Percentiles rank a stretch among this genome's conserved stretches.
Conservation (phyloP, 2,329 filamentous ascomycete genomes). For the Monilinia polystroma region DNA sequence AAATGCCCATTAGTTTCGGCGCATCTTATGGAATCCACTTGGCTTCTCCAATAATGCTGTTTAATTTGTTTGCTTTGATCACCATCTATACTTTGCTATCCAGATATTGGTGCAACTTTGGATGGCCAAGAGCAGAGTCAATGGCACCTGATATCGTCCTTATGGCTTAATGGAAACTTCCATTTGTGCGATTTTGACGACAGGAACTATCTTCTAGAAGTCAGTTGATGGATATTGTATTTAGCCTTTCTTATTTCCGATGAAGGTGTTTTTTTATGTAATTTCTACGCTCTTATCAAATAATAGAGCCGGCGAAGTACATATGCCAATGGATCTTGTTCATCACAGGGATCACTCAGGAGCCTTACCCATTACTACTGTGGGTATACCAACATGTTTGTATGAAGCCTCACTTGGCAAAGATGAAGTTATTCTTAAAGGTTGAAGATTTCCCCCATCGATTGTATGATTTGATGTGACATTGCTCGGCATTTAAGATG, state of each 20-base stretch:
- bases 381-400: slow-evolving; percentile 1
- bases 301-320: neutral
- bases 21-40: neutral
- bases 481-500: slow-evolving; percentile 8
- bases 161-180: neutral
- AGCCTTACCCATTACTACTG: neutral
- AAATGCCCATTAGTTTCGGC: slow-evolving; percentile 6
- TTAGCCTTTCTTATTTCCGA: neutral
- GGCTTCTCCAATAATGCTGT: neutral
- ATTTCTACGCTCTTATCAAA: neutral
- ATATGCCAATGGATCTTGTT: neutral
- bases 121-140: slow-evolving; percentile 10
- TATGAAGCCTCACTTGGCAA: neutral
- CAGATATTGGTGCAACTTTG: neutral
- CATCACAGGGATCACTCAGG: slow-evolving; percentile 12
- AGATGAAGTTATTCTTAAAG: slow-evolving; percentile 3
- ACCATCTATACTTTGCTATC: neutral
- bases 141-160: neutral
- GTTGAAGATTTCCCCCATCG: neutral
- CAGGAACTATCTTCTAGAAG: neutral
- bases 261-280: neutral
- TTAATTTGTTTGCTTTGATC: neutral
- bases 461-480: neutral
- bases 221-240: slow-evolving; percentile 13
- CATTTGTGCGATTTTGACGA: neutral